Conservation (phyloP, 176 grass and related monocot genomes). For the Musa schizocarpa region DNA sequence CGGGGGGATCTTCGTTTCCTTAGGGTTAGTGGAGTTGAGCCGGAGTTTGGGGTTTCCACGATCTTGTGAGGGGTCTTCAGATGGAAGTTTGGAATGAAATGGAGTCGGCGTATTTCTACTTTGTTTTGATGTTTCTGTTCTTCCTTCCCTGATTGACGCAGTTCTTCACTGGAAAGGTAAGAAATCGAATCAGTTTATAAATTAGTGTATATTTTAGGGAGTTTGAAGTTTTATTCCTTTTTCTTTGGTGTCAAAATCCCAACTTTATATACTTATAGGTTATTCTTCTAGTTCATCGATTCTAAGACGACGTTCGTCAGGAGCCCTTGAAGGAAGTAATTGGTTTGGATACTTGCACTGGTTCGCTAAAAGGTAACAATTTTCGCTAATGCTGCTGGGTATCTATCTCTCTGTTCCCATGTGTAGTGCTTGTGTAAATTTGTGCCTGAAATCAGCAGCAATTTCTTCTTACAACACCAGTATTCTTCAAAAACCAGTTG, state of each 20-base stretch:
- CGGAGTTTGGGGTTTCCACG: background rate
- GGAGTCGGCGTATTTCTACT: background rate
- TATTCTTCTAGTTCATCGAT: too few relatives aligned
- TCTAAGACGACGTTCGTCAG: too few relatives aligned
- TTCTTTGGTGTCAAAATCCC: background rate
- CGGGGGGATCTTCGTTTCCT: background rate
- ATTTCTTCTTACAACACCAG: background rate
- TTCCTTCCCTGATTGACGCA: background rate
- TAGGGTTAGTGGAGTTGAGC: background rate
- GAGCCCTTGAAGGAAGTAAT: background rate
- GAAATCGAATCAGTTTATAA: background rate
- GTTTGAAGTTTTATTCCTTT: background rate
- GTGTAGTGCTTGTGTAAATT: background rate
- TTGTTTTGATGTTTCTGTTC: background rate
- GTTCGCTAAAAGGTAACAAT: too few relatives aligned
- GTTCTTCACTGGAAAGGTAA: background rate
- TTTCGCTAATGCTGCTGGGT: background rate
- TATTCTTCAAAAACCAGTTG: background rate
- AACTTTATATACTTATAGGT: background rate
- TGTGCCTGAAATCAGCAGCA: background rate
- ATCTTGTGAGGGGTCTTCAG: background rate
- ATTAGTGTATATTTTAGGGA: background rate
- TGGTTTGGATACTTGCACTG: too few relatives aligned
- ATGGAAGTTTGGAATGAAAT: background rate
- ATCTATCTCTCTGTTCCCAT: background rate